Base-by-base conservation (phyloP, 164 flowering plant genomes). In the Chimonanthus salicifolius region DNA sequence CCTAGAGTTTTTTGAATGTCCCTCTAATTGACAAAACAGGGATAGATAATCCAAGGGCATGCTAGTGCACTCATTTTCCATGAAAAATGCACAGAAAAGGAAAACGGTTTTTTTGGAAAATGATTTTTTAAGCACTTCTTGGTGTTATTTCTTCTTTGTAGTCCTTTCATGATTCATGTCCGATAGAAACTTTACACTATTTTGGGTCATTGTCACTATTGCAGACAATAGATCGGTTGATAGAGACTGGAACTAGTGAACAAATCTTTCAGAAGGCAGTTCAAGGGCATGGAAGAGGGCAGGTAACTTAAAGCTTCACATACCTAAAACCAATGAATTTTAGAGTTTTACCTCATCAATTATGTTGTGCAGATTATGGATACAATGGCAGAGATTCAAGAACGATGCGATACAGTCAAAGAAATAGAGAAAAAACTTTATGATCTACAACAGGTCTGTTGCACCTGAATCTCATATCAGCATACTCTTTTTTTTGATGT, bases 221-320 rank as follows among this genome's bases (percentile, higher is more conserved):
- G 46, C 83, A 90, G 95, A 92, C 92, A 62, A 87, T 92, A 78
- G 97, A 92, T 71, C 74, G 71, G 70, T 79, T 92, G 73, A 92
- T 92, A 69, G 97, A 92, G 80, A 86, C 95, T 8, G 97, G 97
- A 73, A 87, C 89, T 21, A 85, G 92, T 66, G 97, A 92, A 77
- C 94, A 92, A 80, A 92, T 92, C 58, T 90, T 90, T 76, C 87
- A 88, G 75, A 88, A 84, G 76, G 97, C 97, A 64, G 87, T 92
- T 75, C 89, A 85, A 62, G 92, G 87, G 72, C 94, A 92, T 76
- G 97, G 95, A 50, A 83, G 94, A 78, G 95, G 91, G 77, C 92
- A 84, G 91, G 95, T 90, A 43, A 21, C 46, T 45, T 66, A 4
- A 54, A 44, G 68, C 60, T 54, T 54, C 60, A 54, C 5, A 54